phyloP scores from a whole-genome alignment of 78 protist genomes.

The Reticulomyxa filosa region DNA sequence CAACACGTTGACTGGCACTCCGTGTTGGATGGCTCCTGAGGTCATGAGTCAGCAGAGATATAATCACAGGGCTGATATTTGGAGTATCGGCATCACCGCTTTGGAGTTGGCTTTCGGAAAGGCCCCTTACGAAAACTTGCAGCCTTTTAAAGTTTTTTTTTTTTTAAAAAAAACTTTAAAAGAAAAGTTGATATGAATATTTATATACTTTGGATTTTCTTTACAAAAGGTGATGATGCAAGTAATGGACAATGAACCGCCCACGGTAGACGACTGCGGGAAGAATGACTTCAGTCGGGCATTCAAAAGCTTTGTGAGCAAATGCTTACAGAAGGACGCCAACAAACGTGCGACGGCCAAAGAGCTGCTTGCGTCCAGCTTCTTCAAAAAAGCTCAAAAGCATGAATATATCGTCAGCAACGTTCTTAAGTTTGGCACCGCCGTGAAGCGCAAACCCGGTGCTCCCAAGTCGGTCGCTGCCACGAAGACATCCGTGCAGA shows the following conservation, averaged over 20 bases:
- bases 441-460: no score
- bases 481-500: no score
- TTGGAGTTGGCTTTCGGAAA: conserved; percentile 23
- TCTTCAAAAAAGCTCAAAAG: neutral
- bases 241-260: no score
- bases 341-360: neutral
- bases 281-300: no score
- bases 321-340: conserved; percentile 3
- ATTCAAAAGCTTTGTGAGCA: neutral
- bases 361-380: neutral
- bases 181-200: no score
- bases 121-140: conserved; percentile 3
- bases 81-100: conserved; percentile 29
- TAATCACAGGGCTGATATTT: conserved; percentile 16
- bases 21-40: conserved; percentile 39
- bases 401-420: no score
- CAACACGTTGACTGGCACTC: conserved; percentile 25
- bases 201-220: no score
- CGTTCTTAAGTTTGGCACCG: no score
- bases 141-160: conserved; percentile 27
- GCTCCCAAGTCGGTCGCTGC: no score
- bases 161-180: no score
- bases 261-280: no score
- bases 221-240: no score
- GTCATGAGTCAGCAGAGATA: conserved; percentile 15